Percentiles rank a stretch among this genome's conserved stretches.
phyloP scores from a whole-genome alignment of 768 basidiomycete genomes.

The Daedalea quercina region DNA sequence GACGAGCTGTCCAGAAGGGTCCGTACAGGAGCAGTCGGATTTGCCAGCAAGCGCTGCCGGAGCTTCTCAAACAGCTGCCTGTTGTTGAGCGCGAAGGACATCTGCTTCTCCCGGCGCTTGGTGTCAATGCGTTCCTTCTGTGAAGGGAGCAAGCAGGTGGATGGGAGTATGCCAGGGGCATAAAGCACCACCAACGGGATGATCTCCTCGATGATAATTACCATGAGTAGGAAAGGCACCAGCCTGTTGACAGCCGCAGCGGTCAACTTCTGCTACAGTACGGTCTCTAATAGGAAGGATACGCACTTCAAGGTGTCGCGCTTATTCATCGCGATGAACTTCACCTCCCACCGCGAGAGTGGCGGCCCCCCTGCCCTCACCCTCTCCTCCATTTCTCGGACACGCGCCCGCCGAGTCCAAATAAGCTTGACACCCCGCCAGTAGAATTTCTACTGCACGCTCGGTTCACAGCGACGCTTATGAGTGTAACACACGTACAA shows the following conservation, averaged over 20 bases:
- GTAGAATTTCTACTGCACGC: slow-evolving; percentile 64
- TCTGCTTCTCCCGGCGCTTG: slow-evolving; percentile 42
- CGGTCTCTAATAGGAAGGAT: background rate
- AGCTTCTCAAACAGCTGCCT: slow-evolving; percentile 16
- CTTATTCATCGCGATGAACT: slow-evolving; percentile 60
- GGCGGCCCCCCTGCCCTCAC: slow-evolving; percentile 52
- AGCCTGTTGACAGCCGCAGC: slow-evolving; percentile 37
- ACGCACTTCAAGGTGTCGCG: slow-evolving; percentile 67
- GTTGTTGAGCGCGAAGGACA: slow-evolving; percentile 13
- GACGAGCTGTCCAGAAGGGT: slow-evolving; percentile 20
- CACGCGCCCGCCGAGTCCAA: slow-evolving; percentile 51
- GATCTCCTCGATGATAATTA: slow-evolving; percentile 71
- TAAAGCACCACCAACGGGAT: slow-evolving; percentile 83
- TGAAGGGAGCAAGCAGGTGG: slow-evolving; percentile 79
- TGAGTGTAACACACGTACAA: slow-evolving; percentile 26
- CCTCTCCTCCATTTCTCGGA: slow-evolving; percentile 46
- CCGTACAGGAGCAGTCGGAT: slow-evolving; percentile 30
- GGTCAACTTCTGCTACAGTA: slow-evolving; percentile 7
- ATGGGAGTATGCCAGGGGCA: slow-evolving; percentile 78
- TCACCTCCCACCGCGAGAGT: slow-evolving; percentile 60
- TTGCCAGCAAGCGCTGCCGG: slow-evolving; percentile 7
- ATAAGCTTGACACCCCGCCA: slow-evolving; percentile 70
- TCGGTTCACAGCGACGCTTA: background rate
- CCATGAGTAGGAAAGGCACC: slow-evolving; percentile 70
- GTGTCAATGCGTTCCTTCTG: slow-evolving; percentile 62